Evolutionary conservation across 2,329 filamentous ascomycete species (phyloP).

Genomic region (Hypoxylon sp.): DNA sequence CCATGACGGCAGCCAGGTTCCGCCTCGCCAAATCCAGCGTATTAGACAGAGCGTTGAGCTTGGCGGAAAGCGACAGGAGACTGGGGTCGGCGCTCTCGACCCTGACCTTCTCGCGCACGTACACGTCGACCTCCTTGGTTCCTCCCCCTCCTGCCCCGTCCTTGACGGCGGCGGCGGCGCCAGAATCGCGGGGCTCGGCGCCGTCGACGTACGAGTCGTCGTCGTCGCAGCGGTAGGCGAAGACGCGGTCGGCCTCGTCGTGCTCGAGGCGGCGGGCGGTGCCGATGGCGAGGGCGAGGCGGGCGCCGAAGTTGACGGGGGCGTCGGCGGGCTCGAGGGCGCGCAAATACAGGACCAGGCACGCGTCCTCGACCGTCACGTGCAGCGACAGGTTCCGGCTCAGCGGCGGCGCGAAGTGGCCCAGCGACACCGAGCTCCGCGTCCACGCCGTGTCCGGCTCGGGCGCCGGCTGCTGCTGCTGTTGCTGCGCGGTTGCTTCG

Average conservation of each 20-base stretch:
- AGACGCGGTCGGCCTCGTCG: slow-evolving; percentile 81
- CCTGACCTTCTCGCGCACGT: slow-evolving; percentile 86
- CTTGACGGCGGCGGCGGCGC: too few species aligned
- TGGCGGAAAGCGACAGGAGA: slow-evolving; percentile 82
- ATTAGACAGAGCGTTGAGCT: slow-evolving; percentile 79
- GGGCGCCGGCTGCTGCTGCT: background rate
- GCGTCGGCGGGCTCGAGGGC: slow-evolving; percentile 72
- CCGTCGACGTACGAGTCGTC: slow-evolving; percentile 31
- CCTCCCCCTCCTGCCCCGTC: too few species aligned
- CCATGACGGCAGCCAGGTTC: slow-evolving; percentile 82
- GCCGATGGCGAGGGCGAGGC: slow-evolving; percentile 74
- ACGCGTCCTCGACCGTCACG: slow-evolving; percentile 73
- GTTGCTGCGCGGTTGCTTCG: too few species aligned
- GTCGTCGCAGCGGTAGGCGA: slow-evolving; percentile 61
- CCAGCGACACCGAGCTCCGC: slow-evolving; percentile 44
- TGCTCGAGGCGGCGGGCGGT: slow-evolving; percentile 71
- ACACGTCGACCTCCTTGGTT: slow-evolving; percentile 68
- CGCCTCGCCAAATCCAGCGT: slow-evolving; percentile 73
- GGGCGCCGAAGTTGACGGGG: slow-evolving; percentile 68
- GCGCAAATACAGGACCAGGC: slow-evolving; percentile 73
- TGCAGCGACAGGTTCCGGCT: slow-evolving; percentile 77
- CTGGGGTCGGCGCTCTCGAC: slow-evolving; percentile 91
- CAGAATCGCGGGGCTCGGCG: background rate
- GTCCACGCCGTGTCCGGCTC: slow-evolving; percentile 37
- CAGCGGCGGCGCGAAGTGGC: slow-evolving; percentile 49